These are phyloP conservation scores for Zygoascus bituminiphila DNA, from an alignment of 805 yeast genomes.

Conservation along the genomic window DNA sequence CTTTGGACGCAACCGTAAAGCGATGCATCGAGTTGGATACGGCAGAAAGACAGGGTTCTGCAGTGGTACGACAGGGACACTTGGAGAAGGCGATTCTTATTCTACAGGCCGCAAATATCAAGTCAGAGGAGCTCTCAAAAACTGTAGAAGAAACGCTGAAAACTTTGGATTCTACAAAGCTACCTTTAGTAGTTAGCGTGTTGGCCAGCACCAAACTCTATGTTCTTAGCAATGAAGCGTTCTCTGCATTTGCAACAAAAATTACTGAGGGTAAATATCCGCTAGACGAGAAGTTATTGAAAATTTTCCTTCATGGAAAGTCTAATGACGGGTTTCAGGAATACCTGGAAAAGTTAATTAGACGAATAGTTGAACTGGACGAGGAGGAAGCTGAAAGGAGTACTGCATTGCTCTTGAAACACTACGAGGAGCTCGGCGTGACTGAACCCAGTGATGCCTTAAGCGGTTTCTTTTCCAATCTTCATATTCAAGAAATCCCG, in stretches of 20 bases:
- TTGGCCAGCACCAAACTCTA: neutral
- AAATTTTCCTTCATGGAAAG: neutral
- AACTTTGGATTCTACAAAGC: neutral
- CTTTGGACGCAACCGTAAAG: neutral
- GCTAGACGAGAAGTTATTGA: neutral
- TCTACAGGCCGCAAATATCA: neutral
- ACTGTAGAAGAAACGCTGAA: neutral
- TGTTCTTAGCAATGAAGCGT: neutral
- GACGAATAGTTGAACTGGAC: neutral
- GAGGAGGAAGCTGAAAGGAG: neutral
- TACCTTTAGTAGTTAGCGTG: neutral
- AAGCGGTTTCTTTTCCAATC: neutral
- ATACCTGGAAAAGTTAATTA: neutral
- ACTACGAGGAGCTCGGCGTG: neutral
- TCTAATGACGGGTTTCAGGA: neutral
- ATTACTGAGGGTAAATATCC: neutral
- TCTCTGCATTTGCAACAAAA: neutral
- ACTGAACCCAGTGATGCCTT: neutral
- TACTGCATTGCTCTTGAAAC: neutral
- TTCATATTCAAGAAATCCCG: neutral
- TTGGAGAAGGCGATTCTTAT: neutral
- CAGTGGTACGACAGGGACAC: neutral
- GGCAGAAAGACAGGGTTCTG: neutral
- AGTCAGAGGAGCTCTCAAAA: neutral
- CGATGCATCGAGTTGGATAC: neutral